These are phyloP conservation scores for Hemileccinum rubropunctum DNA, from an alignment of 768 basidiomycete genomes.

Conservation along the genomic window DNA sequence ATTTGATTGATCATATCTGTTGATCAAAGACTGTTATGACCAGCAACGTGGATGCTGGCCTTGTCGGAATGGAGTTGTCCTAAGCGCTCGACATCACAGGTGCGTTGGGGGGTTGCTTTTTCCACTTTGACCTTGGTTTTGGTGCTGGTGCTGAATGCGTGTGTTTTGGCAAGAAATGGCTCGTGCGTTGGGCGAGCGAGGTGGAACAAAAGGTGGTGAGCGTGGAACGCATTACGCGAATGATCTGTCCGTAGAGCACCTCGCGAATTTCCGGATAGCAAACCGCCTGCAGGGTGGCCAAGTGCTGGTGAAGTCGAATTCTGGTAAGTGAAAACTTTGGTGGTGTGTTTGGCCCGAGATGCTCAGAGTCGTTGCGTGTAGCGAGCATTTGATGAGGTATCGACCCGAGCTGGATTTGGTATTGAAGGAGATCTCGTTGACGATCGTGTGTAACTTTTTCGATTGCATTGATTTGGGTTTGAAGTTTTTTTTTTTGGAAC, in stretches of 20 bases:
- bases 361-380: constrained; percentile 23
- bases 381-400: constrained; percentile 74
- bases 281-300: constrained; percentile 68
- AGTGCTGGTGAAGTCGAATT: constrained; percentile 71
- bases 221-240: constrained; percentile 80
- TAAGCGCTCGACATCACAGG: constrained; percentile 84
- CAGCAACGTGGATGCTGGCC: constrained; percentile 78
- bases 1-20: background rate
- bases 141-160: background rate
- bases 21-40: constrained; percentile 44
- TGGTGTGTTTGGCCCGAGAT: background rate
- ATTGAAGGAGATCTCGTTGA: constrained; percentile 70
- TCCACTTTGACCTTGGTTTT: background rate
- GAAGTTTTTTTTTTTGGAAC: background rate
- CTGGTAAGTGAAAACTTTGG: constrained; percentile 39
- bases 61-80: constrained; percentile 82
- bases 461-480: background rate
- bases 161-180: constrained; percentile 57
- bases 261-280: constrained; percentile 57
- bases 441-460: constrained; percentile 45
- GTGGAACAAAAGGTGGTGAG: constrained; percentile 91
- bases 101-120: constrained; percentile 56
- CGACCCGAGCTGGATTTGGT: constrained; percentile 78
- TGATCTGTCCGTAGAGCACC: constrained; percentile 72
- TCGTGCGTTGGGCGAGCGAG: constrained; percentile 79